Conservation (phyloP, 345 rosid genomes). For the Nephelium lappaceum region DNA sequence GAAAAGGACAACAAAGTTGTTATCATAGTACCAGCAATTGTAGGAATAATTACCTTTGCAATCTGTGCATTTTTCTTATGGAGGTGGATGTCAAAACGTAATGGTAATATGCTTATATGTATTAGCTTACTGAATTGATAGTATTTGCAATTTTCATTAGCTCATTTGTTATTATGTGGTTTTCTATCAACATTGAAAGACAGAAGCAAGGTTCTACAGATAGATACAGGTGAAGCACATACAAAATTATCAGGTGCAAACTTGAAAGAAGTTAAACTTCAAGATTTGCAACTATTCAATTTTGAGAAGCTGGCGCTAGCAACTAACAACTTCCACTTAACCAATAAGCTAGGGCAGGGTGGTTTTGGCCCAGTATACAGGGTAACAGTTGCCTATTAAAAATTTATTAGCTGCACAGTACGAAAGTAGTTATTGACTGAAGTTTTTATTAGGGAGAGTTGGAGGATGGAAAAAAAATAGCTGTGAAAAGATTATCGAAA, state of each 20-base stretch:
- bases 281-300: neutral
- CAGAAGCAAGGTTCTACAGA: too few species aligned
- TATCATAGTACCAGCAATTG: neutral
- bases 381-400: neutral
- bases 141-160: neutral
- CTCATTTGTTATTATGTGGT: too few species aligned
- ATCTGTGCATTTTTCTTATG: neutral
- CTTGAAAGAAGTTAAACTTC: neutral
- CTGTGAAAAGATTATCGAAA: too few species aligned
- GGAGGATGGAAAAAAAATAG: too few species aligned
- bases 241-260: too few species aligned
- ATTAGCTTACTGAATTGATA: neutral
- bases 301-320: neutral
- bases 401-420: too few species aligned
- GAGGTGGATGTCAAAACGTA: constrained; percentile 6
- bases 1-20: neutral
- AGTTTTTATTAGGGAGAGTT: too few species aligned
- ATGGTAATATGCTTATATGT: neutral
- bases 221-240: too few species aligned
- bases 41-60: constrained; percentile 1
- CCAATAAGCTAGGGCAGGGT: neutral
- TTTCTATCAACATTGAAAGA: too few species aligned
- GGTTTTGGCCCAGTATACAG: neutral
- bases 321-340: neutral
- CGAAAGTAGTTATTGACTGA: too few species aligned